These are phyloP conservation scores for Ceratocystis diversiconidia DNA, from an alignment of 2,329 filamentous ascomycete species.

Conservation along the genomic window DNA sequence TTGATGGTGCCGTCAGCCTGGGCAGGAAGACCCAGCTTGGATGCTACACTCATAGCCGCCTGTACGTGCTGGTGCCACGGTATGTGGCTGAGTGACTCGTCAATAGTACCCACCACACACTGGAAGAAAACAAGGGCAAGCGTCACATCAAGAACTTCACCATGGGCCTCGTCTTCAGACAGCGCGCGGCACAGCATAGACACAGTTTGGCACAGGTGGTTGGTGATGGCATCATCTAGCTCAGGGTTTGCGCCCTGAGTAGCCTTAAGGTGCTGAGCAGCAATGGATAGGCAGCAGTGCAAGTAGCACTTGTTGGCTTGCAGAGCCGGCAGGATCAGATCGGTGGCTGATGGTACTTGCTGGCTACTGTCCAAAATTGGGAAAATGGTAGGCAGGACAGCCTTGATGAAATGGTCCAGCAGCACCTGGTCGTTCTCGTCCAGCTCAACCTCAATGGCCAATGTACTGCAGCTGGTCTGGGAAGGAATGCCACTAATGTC, in stretches of 20 bases:
- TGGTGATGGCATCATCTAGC: conserved; percentile 80
- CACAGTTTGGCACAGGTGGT: conserved; percentile 79
- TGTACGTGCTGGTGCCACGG: conserved; percentile 97
- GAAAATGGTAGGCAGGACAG: conserved; percentile 78
- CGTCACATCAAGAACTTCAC: conserved; percentile 80
- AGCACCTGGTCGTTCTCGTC: conserved; percentile 78
- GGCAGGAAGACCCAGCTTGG: conserved; percentile 60
- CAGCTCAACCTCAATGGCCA: conserved; percentile 59
- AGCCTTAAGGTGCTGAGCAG: conserved; percentile 82
- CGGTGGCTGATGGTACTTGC: conserved; percentile 63
- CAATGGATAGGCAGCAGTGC: conserved; percentile 87
- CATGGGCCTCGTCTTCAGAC: conserved; percentile 64
- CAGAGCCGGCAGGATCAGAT: conserved; percentile 74
- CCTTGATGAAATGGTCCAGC: conserved; percentile 79
- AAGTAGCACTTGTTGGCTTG: conserved; percentile 87
- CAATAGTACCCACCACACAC: conserved; percentile 72
- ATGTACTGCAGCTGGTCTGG: conserved; percentile 59
- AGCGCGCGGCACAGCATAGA: conserved; percentile 72
- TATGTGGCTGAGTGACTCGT: conserved; percentile 78
- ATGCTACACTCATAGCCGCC: conserved; percentile 70
- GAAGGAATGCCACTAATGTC: conserved; percentile 51
- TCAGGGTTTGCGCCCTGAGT: conserved; percentile 52
- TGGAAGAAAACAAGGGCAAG: conserved; percentile 91
- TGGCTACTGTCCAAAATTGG: conserved; percentile 85
- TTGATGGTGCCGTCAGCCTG: not conserved